phyloP scores from a whole-genome alignment of 192 early-diverging fungal species.

The Helicostylum pulchrum region DNA sequence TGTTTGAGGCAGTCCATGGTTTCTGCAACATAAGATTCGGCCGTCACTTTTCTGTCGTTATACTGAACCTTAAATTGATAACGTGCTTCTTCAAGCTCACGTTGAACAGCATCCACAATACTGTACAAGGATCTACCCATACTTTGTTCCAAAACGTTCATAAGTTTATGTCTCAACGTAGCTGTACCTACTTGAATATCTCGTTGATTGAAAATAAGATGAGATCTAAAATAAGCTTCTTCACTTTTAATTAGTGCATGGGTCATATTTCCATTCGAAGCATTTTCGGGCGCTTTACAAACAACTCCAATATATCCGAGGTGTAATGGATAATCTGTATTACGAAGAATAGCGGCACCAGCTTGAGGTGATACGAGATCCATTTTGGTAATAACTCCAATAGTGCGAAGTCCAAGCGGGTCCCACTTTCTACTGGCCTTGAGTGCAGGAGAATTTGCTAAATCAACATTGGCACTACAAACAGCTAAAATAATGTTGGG shows the following conservation, averaged over 20 bases:
- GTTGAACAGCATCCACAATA: conserved; percentile 91
- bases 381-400: conserved; percentile 87
- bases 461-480: conserved; percentile 80
- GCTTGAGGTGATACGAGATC: conserved; percentile 79
- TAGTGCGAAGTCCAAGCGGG: conserved; percentile 74
- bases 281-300: conserved; percentile 60
- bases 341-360: conserved; percentile 78
- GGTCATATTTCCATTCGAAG: conserved; percentile 42
- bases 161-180: conserved; percentile 82
- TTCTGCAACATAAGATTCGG: conserved; percentile 95
- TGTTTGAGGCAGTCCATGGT: conserved; percentile 91
- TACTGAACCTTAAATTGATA: conserved; percentile 99
- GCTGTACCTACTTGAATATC: conserved; percentile 80
- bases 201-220: conserved; percentile 55
- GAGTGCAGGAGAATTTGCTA: conserved; percentile 84
- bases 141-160: conserved; percentile 86
- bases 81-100: conserved; percentile 89
- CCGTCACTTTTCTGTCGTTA: conserved; percentile 91
- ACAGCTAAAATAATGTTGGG: conserved; percentile 86
- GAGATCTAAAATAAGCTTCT: conserved; percentile 53
- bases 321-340: conserved; percentile 90
- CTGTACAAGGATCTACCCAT: conserved; percentile 82
- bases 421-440: conserved; percentile 75
- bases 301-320: conserved; percentile 97
- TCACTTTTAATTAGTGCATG: conserved; percentile 51